Evolutionary conservation across 768 basidiomycete genomes (phyloP), one percentile per base, ranked within the genome.

Genomic region (Agaricus subrufescens): DNA sequence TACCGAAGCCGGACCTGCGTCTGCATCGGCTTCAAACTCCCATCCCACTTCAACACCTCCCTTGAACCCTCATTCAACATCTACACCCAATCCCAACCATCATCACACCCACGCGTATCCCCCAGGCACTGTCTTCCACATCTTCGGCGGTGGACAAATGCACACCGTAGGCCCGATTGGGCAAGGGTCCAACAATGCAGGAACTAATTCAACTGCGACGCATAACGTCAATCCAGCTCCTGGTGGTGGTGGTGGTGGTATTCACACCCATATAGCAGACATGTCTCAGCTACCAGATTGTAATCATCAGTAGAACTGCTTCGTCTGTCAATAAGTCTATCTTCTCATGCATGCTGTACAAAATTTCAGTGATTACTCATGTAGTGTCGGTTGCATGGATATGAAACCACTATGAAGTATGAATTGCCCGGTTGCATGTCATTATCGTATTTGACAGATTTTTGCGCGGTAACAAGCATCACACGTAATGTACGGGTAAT

Each of bases 271-370:
- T 11, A 40, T 42, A 2, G 30, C 54, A 10, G 30, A 50, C 15
- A 14, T 50, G n/a, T 47, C 60, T 2, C 50, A 61, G 9, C 51
- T 61, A 11, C 54, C 62, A 11, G 51, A 44, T n/a, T 52, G 51
- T 8, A 52, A 43, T n/a, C 51, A 52, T 44, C 51, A 52, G n/a
- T 52, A 43, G 39, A 31, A 11, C 34, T 34, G 34, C 34, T 11
- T 34, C 34, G 11, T 34, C 11, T 4, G 34, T 11, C 34, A 34
- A 7, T 7, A 34, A 2, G 5, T 27, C 12, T 26, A 8, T 4
- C 1, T 34, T 6, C 46, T 40, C 50, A 39, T 49, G 9, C 31
- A 19, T 42, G n/a, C 7, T 15, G 19, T 19, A 42, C 34, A 34
- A 8, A 2, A 7, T 34, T 34, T 34, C 34, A 34, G 34, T 34